phyloP scores from a whole-genome alignment of 2,329 filamentous ascomycete species.

The Neopestalotiopsis sp. region DNA sequence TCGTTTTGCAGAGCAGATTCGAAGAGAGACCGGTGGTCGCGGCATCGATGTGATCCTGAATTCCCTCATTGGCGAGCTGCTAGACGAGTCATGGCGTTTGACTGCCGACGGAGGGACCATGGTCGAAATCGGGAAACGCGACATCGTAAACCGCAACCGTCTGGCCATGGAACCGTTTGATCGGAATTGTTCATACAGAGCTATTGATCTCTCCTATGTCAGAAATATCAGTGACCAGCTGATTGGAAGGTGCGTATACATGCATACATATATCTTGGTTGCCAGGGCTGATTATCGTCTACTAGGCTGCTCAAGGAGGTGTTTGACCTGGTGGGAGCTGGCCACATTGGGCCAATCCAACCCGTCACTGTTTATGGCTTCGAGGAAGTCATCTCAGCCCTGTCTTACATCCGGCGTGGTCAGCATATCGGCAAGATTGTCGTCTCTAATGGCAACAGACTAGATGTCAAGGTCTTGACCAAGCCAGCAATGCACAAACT shows the following conservation, averaged over 20 bases:
- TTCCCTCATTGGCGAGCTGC: constrained; percentile 26
- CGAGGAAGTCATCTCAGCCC: constrained; percentile 35
- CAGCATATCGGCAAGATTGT: constrained; percentile 45
- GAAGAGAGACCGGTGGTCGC: neutral
- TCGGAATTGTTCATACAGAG: neutral
- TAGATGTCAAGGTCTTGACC: neutral
- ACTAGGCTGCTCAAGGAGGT: constrained; percentile 23
- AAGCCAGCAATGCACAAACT: constrained; percentile 8
- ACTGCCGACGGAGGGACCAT: neutral
- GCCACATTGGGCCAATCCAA: constrained; percentile 22
- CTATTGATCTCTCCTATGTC: constrained; percentile 32
- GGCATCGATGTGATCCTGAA: constrained; percentile 17
- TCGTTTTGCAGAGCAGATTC: neutral
- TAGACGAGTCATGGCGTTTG: neutral
- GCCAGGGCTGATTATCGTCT: too few species aligned
- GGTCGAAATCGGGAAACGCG: constrained; percentile 25
- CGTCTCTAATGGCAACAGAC: constrained; percentile 23
- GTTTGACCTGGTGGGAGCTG: constrained; percentile 18
- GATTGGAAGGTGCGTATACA: constrained; percentile 24
- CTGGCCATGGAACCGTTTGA: constrained; percentile 45
- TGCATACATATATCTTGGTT: too few species aligned
- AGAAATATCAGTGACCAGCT: constrained; percentile 42
- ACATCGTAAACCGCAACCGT: constrained; percentile 34
- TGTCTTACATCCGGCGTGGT: constrained; percentile 42
- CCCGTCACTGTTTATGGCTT: constrained; percentile 24